phyloP scores from a whole-genome alignment of 306 rosid species.

The Vigna reflexopilosa region DNA sequence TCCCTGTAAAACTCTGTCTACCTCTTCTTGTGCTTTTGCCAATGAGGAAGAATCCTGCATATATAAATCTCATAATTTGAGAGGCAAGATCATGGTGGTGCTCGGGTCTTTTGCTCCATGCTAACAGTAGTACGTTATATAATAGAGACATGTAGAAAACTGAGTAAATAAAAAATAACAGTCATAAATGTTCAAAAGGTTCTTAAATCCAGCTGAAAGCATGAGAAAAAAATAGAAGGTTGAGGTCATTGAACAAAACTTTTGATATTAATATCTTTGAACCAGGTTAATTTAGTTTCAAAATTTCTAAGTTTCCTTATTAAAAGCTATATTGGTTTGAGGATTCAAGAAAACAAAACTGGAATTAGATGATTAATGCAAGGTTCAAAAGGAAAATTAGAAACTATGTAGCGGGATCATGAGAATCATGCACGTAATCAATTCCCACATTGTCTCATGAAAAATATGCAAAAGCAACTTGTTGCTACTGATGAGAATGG shows the following conservation, averaged over 20 bases:
- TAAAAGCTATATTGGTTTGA: constrained; percentile 24
- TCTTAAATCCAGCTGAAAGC: constrained; percentile 30
- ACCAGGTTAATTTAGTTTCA: constrained; percentile 19
- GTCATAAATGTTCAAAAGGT: constrained; percentile 25
- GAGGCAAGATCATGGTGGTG: constrained; percentile 11
- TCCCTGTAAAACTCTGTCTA: constrained; percentile 84
- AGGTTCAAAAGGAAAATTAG: constrained; percentile 16
- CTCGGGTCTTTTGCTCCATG: constrained; percentile 12
- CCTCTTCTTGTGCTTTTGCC: constrained; percentile 84
- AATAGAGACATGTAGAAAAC: not conserved
- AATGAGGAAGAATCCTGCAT: constrained; percentile 67
- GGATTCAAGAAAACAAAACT: not conserved
- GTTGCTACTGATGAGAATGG: constrained; percentile 14
- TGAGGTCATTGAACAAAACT: constrained; percentile 21
- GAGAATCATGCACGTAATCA: constrained; percentile 5
- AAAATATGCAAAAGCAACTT: constrained; percentile 32
- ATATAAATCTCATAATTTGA: constrained; percentile 20
- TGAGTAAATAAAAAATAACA: constrained; percentile 27
- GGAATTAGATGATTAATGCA: constrained; percentile 15
- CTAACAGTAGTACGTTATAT: not conserved
- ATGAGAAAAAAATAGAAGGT: constrained; percentile 1
- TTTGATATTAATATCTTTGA: constrained; percentile 6
- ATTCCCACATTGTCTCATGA: not conserved
- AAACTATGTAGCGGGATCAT: constrained; percentile 30
- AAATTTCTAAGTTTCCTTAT: constrained; percentile 23